A percentile compares a stretch with the other conserved stretches of the same genome.
phyloP scores from a whole-genome alignment of 495 filamentous ascomycete species.

The Aspergillus affinis region DNA sequence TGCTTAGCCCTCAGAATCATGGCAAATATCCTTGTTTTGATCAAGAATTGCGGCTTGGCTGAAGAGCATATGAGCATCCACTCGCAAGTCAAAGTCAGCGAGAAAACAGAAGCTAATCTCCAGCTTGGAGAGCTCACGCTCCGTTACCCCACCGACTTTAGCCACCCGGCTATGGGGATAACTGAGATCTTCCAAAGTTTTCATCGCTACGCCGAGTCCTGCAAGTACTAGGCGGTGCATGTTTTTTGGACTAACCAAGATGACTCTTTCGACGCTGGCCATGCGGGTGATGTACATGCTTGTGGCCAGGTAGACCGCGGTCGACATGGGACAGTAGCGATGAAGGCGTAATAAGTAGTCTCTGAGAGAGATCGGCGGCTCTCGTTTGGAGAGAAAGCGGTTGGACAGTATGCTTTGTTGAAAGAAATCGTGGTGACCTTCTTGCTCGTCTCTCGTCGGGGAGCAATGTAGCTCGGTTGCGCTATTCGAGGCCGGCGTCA shows the following conservation, averaged over 20 bases:
- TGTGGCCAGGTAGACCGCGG: conserved; percentile 90
- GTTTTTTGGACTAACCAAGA: conserved; percentile 76
- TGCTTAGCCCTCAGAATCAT: background rate
- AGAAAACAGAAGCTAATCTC: conserved; percentile 92
- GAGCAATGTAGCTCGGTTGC: conserved; percentile 34
- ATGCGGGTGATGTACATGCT: conserved; percentile 86
- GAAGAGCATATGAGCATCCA: conserved; percentile 61
- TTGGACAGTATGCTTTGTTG: conserved; percentile 81
- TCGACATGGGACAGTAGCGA: conserved; percentile 91
- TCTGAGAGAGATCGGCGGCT: conserved; percentile 75
- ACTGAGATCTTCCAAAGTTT: conserved; percentile 85
- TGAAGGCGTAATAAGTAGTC: conserved; percentile 88
- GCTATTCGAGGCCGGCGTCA: conserved; percentile 3
- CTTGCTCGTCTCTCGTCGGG: conserved; percentile 13
- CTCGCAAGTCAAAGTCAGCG: conserved; percentile 75
- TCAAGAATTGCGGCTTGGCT: conserved; percentile 34
- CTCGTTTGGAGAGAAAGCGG: conserved; percentile 87
- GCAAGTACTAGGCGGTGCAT: conserved; percentile 86
- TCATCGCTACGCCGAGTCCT: conserved; percentile 82
- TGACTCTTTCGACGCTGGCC: conserved; percentile 67
- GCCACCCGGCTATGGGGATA: conserved; percentile 83
- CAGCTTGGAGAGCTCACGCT: conserved; percentile 71
- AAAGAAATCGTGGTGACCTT: conserved; percentile 56
- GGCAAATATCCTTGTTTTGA: conserved; percentile 5
- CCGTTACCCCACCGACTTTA: conserved; percentile 85